phyloP scores from a whole-genome alignment of 1,139 yeast species.

The Groenewaldozyma sp. region DNA sequence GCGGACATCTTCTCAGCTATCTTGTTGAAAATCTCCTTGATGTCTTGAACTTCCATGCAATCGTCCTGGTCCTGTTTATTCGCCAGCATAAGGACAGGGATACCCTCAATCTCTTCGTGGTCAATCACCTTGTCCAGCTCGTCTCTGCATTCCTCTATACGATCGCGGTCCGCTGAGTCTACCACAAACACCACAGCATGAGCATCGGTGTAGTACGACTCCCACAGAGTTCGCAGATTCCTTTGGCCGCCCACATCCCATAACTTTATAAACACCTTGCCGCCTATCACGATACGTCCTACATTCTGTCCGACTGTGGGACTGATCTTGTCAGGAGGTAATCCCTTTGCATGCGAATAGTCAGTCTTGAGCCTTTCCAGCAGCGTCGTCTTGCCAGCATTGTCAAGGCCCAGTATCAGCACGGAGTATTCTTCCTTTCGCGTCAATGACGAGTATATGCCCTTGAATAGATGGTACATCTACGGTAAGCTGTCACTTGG shows the following conservation, averaged over 20 bases:
- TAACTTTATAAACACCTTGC: slow-evolving; percentile 53
- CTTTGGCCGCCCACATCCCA: slow-evolving; percentile 98
- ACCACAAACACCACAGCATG: slow-evolving; percentile 90
- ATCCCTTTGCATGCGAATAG: slow-evolving; percentile 35
- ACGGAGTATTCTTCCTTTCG: slow-evolving; percentile 61
- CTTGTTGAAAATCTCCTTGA: slow-evolving; percentile 72
- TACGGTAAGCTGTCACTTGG: no score
- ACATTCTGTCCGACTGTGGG: slow-evolving; percentile 78
- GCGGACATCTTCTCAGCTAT: slow-evolving; percentile 80
- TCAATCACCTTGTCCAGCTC: slow-evolving; percentile 42
- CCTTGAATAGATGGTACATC: slow-evolving; percentile 63
- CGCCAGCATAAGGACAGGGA: slow-evolving; percentile 89
- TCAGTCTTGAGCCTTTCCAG: slow-evolving; percentile 52
- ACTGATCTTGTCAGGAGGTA: slow-evolving; percentile 42
- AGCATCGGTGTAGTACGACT: slow-evolving; percentile 71
- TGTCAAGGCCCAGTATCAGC: slow-evolving; percentile 80
- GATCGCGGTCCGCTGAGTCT: slow-evolving; percentile 76
- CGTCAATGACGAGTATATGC: slow-evolving; percentile 48
- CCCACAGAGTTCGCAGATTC: slow-evolving; percentile 75
- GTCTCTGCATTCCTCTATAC: slow-evolving; percentile 76
- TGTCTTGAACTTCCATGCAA: slow-evolving; percentile 66
- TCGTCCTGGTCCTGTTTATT: slow-evolving; percentile 89
- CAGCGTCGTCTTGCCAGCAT: slow-evolving; percentile 91
- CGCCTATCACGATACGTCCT: slow-evolving; percentile 42
- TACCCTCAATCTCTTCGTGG: slow-evolving; percentile 55